Base-by-base conservation (phyloP, 2,329 filamentous ascomycete species). In the Monosporascus sp. region DNA sequence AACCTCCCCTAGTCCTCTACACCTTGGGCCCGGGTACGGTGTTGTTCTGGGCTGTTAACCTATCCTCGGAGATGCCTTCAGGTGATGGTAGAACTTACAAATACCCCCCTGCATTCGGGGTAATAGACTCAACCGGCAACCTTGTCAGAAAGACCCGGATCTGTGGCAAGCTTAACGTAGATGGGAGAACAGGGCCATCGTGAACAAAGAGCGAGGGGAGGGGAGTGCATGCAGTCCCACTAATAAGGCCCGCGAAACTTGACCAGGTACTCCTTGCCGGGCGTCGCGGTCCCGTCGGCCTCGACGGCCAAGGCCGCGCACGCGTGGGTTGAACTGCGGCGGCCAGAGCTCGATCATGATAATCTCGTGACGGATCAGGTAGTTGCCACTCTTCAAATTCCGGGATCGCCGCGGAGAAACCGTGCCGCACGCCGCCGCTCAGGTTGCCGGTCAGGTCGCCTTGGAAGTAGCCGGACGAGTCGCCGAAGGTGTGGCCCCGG, bases 251-350 rank as follows among this genome's bases (percentile, higher is more conserved):
- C 55, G 17, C 55, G 56, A 46, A 63, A 63, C 18, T 57, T 54
- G 25, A 56, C 53, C 0, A 63, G 55, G 48, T 58, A 57, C 22
- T 60, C 58, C 9, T 56, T 52, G 17, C 17, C 3, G 2, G 50
- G 48, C 9, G 44, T 17, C 11, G 43, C 8, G 5, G 46, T 37
- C 3, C 53, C 55, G 8, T 51, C 50, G 57, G 55, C 22, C 22
- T 24, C 22, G 22, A 24, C 22, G 22, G 22, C 22, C 22, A 24
- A 4, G 5, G 4, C 22, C 22, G 22, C 22, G 22, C 53, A 57
- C 14, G 55, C 27, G 15, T n/a, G 47, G 47, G 37, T 25, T 39
- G n/a, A 41, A 49, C 37, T 49, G 48, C 14, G 37, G 9, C 31
- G 20, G 37, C 20, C 15, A 14, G 14, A 25, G 35, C 18, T 41